Evolutionary conservation across 495 filamentous ascomycete species (phyloP), one percentile per base, ranked within the genome.

Genomic region (Letharia columbiana): DNA sequence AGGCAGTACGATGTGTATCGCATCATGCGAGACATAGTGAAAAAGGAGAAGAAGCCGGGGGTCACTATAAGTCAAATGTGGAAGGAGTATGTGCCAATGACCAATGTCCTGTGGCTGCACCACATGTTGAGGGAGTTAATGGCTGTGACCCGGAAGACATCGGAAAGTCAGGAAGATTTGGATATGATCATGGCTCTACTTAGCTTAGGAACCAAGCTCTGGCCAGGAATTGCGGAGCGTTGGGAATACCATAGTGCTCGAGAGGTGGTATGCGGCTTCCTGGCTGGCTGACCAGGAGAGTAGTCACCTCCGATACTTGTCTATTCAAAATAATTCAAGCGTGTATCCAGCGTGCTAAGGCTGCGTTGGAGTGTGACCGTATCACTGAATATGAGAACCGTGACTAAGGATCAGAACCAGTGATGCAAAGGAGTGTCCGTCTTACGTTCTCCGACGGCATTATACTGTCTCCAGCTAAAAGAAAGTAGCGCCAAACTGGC

Each of bases 81-180:
- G 80, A 70, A 73, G 0, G 74, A 78, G 57, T 81, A 80, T 66
- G 73, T 75, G 2, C 81, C 81, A 8, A 71, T 73, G 45, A 82
- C 80, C 1, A 83, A 83, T 58, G 69, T 81, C 4, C 71, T 82
- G 10, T 83, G 81, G 81, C 73, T 83, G n/a, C 72, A 77, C 5
- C 81, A 82, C 64, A 72, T 83, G 4, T 75, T 83, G 37, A 76
- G 75, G 35, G 77, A 73, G n/a, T 72, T 83, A 0, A 62, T 82
- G 63, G 77, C 52, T 41, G 44, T 39, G 35, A 50, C 56, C 23
- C 35, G 50, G 31, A 41, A 31, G 33, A 37, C 17, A 11, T 5
- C 52, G 39, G 23, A 31, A 9, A n/a, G 3, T 52, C 40, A 52
- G 9, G 57, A 61, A 18, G 45, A 62, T 35, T 9, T n/a, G 13